Evolutionary conservation across 1,139 yeast species (phyloP), one percentile per base, ranked within the genome.

Genomic region (Saccharomyces hybrid): DNA sequence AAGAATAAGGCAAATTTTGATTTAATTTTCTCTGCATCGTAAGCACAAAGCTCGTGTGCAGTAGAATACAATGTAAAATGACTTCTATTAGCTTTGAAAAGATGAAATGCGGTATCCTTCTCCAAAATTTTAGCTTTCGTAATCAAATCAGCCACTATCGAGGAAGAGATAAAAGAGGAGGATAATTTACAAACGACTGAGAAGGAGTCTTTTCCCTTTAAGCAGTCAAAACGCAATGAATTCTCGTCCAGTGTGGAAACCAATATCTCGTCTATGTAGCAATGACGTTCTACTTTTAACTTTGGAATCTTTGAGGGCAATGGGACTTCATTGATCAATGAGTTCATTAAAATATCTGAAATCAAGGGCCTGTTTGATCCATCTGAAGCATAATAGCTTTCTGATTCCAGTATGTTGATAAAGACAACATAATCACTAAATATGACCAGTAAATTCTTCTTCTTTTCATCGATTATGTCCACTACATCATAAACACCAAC

Each of bases 301-400:
- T 76, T 74, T 0, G 97, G 97, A 30, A 90, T 73, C 50, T 77
- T 78, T 1, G 84, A 81, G 8, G 73, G 72, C 47, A 91, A 75
- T 0, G 96, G 95, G 48, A 85, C 86, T 63, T 88, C 95, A 67
- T 91, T 91, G 47, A 88, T 81, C 67, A 91, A 75, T 0, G 97
- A 88, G 66, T 91, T 95, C 95, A 90, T 88, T 58, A 91, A 73
- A 52, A 88, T 78, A 70, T 90, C 97, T 1, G 96, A 79, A 13
- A 87, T 76, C 1, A 86, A 78, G 1, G 95, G 84, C 49, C 74
- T 75, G 57, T 80, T 81, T 4, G 77, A 62, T 20, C 73, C 73
- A n/a, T 66, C 59, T 60, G 58, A 60, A 2, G 56, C 54, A 53
- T 61, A 64, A 48, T 63, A 63, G 23, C 59, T 50, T 16, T 60